Evolutionary conservation across 257 asterid genomes (phyloP), one percentile per base, ranked within the genome.

Genomic region (Fraxinus americana): DNA sequence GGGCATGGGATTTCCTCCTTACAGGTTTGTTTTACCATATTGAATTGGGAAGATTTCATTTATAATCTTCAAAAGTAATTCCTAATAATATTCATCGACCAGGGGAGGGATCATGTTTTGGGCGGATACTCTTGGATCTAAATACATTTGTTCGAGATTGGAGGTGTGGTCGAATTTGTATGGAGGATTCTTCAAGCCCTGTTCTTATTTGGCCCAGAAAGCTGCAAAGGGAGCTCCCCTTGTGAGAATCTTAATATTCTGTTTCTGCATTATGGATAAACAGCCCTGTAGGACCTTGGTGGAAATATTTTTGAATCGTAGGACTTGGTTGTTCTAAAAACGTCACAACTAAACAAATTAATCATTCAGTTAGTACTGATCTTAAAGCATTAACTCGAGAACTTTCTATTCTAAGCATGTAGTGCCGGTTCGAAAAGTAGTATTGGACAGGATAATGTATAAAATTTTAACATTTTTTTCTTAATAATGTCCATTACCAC

Each of bases 1-100:
- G 99, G 98, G 99, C 82, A 89, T 92, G 96, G 99, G 99, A 11
- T 96, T 92, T 79, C 98, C 99, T 12, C 94, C 98, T 70, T 96
- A 93, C 91, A 89, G 99, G 98, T 95, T 34, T 21, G 88, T 54
- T 57, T 61, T 48, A 29, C 45, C 9, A 1, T 19, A 7, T 72
- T 36, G 21, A 75, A 71, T 39, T 17, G 10, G 27, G 29, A 10
- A 45, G 67, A 21, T 19, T 2, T 59, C 27, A 21, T 1, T 59
- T 23, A 7, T n/a, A 21, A 59, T 59, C 11, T 59, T 54, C 21
- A 1, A 19, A 54, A 19, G 11, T 59, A 59, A 59, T 59, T 59
- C 67, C 67, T 59, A 6, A n/a, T 52, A 54, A n/a, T 59, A n/a
- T 69, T 67, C 61, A 25, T 85, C 50, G 52, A 68, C 29, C 86